phyloP scores from a whole-genome alignment of 192 early-diverging fungal species.

The Polychytrium aggregatum region DNA sequence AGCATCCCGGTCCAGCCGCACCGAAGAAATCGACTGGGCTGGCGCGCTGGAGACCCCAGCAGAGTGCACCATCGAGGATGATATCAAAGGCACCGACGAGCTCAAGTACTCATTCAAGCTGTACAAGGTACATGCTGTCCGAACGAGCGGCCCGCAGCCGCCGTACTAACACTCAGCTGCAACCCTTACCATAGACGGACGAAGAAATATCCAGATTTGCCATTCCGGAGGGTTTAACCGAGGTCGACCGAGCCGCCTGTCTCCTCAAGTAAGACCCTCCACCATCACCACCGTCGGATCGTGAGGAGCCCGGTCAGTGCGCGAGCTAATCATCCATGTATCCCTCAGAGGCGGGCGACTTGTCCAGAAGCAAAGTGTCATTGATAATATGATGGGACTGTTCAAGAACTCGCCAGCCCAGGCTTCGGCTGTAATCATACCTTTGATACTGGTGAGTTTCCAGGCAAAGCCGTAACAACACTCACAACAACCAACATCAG shows the following conservation, averaged over 20 bases:
- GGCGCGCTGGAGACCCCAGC: too few species aligned
- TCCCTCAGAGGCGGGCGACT: conserved; percentile 16
- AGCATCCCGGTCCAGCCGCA: too few species aligned
- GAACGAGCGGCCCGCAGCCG: too few species aligned
- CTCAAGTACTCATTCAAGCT: conserved; percentile 25
- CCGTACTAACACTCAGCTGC: background rate
- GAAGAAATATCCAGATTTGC: conserved; percentile 31
- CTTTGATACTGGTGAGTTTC: conserved; percentile 18
- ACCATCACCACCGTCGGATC: too few species aligned
- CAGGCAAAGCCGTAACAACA: too few species aligned
- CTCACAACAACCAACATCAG: too few species aligned
- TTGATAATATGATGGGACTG: conserved; percentile 11
- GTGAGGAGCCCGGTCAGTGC: too few species aligned
- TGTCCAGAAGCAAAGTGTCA: conserved; percentile 27
- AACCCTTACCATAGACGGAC: conserved; percentile 19
- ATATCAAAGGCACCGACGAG: conserved; percentile 38
- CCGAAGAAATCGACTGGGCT: too few species aligned
- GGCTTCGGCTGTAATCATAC: conserved; percentile 14
- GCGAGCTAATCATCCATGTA: too few species aligned
- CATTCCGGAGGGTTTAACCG: conserved; percentile 27
- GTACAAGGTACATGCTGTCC: conserved; percentile 27
- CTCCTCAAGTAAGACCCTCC: conserved; percentile 13
- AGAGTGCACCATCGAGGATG: conserved; percentile 33
- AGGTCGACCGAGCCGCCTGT: conserved; percentile 25
- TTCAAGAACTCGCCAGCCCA: conserved; percentile 18